Evolutionary conservation across 139 green algal genomes (phyloP).

Genomic region (Coccomyxa sp.): DNA sequence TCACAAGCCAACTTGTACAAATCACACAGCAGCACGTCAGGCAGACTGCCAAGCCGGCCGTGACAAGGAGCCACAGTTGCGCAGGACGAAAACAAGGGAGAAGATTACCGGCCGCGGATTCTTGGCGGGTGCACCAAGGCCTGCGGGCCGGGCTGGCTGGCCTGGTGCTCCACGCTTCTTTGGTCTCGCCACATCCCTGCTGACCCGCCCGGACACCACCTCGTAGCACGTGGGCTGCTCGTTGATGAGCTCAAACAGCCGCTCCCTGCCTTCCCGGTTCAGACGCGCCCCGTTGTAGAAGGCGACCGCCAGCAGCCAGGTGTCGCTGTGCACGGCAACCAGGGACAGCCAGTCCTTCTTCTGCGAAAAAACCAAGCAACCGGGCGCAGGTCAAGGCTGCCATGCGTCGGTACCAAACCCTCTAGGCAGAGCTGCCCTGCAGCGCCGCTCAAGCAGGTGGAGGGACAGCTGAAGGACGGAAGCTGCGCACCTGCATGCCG

Average conservation of each 20-base stretch:
- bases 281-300: slow-evolving; percentile 96
- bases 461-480: neutral
- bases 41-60: too few species aligned
- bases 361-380: neutral
- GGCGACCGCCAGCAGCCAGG: slow-evolving; percentile 91
- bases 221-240: slow-evolving; percentile 84
- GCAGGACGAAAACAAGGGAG: too few species aligned
- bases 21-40: too few species aligned
- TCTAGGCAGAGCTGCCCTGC: neutral
- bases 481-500: slow-evolving; percentile 60
- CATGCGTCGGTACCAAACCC: neutral
- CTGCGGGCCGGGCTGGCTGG: neutral
- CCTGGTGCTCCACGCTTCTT: slow-evolving; percentile 12
- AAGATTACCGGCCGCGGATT: neutral
- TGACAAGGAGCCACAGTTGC: too few species aligned
- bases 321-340: slow-evolving; percentile 94
- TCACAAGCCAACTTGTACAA: too few species aligned
- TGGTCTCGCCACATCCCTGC: neutral
- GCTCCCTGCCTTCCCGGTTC: slow-evolving; percentile 68
- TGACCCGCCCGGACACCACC: slow-evolving; percentile 60
- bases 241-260: slow-evolving; percentile 87
- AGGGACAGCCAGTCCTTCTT: slow-evolving; percentile 92
- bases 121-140: neutral
- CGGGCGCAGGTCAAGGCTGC: neutral
- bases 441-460: neutral